Conservation (phyloP, 768 basidiomycete genomes). For the Tephrocybe sp. region DNA sequence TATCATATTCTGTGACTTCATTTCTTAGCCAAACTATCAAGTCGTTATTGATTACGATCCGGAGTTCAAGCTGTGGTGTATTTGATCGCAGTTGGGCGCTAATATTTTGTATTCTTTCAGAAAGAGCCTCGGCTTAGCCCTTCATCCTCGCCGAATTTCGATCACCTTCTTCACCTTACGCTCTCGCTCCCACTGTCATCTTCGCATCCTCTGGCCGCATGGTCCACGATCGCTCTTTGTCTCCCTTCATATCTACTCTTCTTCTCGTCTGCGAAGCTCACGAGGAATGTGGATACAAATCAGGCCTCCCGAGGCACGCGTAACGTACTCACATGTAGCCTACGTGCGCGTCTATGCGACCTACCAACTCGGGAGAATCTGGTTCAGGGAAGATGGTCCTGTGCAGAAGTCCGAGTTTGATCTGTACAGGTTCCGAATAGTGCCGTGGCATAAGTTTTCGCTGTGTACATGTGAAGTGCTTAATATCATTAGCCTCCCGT, state of each 20-base stretch:
- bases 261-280: conserved; percentile 52
- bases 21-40: neutral
- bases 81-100: neutral
- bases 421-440: conserved; percentile 43
- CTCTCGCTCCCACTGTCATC: conserved; percentile 60
- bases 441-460: neutral
- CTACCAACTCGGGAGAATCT: conserved; percentile 74
- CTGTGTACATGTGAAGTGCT: neutral
- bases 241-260: conserved; percentile 59
- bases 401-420: conserved; percentile 64
- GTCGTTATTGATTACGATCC: neutral
- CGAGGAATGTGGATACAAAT: conserved; percentile 21
- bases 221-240: conserved; percentile 65
- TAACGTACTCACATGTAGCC: conserved; percentile 61
- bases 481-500: no score
- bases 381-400: conserved; percentile 64
- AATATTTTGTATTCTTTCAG: conserved; percentile 29
- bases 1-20: conserved; percentile 7
- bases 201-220: conserved; percentile 61
- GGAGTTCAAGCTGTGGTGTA: neutral
- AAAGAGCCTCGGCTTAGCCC: conserved; percentile 53
- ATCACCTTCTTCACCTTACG: conserved; percentile 70
- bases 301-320: conserved; percentile 15
- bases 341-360: conserved; percentile 78
- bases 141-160: conserved; percentile 27